Evolutionary conservation across 2,329 filamentous ascomycete genomes (phyloP).

Genomic region (Daldinia sp.): DNA sequence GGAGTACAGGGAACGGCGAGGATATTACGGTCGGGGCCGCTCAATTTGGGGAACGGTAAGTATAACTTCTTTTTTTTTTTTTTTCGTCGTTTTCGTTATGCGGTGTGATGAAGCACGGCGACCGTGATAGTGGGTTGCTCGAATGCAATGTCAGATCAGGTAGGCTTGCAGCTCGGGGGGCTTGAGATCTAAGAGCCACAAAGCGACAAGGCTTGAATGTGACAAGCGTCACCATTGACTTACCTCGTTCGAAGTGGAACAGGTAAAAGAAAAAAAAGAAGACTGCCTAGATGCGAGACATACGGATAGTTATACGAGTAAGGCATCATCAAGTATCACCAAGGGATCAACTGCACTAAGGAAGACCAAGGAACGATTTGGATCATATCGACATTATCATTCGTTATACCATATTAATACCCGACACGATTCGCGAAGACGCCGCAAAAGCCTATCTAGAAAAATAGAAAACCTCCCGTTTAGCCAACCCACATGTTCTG

Average conservation of each 20-base stretch:
- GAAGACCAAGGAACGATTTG: slow-evolving; percentile 2
- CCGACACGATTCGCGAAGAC: not conserved
- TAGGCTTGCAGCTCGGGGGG: slow-evolving; percentile 18
- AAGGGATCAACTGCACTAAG: not conserved
- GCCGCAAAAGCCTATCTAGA: not conserved
- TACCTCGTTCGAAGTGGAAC: slow-evolving; percentile 1
- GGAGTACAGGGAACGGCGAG: not conserved
- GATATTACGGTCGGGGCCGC: not conserved
- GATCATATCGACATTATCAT: slow-evolving; percentile 4
- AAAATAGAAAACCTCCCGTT: slow-evolving; percentile 3
- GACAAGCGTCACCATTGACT: slow-evolving; percentile 3
- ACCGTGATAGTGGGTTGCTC: slow-evolving; percentile 19
- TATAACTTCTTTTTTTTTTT: not conserved
- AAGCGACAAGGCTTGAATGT: slow-evolving; percentile 11
- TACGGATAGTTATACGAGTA: not conserved
- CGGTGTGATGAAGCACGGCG: slow-evolving; percentile 25
- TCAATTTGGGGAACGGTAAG: not conserved
- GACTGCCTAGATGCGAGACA: not conserved
- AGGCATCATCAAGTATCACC: slow-evolving; percentile 4
- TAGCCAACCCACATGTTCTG: slow-evolving; percentile 24
- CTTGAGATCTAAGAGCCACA: slow-evolving; percentile 25
- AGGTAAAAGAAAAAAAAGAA: not conserved
- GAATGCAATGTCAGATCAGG: slow-evolving; percentile 31
- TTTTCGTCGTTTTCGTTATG: slow-evolving; percentile 1
- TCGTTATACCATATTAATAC: not conserved